These are phyloP conservation scores for Yarrowia alimentaria DNA, from an alignment of 805 yeast species.

Conservation along the genomic window DNA sequence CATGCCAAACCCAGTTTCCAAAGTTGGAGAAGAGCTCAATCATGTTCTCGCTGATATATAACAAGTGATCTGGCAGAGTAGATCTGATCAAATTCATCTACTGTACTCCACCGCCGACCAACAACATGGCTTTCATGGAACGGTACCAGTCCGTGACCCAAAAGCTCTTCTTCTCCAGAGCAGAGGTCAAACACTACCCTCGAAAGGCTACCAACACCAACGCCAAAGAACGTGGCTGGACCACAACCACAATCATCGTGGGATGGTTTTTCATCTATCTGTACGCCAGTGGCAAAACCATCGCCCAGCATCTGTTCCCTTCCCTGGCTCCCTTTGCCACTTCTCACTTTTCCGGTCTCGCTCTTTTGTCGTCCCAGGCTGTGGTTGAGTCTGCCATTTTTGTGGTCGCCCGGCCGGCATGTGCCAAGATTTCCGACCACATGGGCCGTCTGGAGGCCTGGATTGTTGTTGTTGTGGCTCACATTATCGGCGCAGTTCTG, in stretches of 20 bases:
- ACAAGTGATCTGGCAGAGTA: not conserved
- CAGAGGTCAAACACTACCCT: constrained; percentile 6
- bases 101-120: not conserved
- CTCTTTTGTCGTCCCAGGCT: constrained; percentile 21
- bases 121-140: constrained; percentile 1
- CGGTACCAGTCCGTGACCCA: not conserved
- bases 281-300: constrained; percentile 14
- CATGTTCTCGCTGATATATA: no score
- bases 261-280: constrained; percentile 25
- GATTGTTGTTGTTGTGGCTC: constrained; percentile 7
- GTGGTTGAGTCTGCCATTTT: constrained; percentile 24
- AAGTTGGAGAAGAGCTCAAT: no score
- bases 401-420: constrained; percentile 15
- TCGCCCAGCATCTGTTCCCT: constrained; percentile 23
- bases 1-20: no score
- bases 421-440: constrained; percentile 18
- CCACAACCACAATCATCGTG: constrained; percentile 14
- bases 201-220: constrained; percentile 12
- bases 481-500: constrained; percentile 17
- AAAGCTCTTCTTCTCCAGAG: constrained; percentile 7
- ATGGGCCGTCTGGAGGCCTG: constrained; percentile 22
- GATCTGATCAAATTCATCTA: constrained; percentile 10
- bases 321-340: constrained; percentile 20
- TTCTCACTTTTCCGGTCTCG: constrained; percentile 15
- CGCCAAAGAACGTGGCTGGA: constrained; percentile 27